Evolutionary conservation across 192 early-diverging fungal species (phyloP), one percentile per base, ranked within the genome.

Genomic region (Cladochytrium replicatum): DNA sequence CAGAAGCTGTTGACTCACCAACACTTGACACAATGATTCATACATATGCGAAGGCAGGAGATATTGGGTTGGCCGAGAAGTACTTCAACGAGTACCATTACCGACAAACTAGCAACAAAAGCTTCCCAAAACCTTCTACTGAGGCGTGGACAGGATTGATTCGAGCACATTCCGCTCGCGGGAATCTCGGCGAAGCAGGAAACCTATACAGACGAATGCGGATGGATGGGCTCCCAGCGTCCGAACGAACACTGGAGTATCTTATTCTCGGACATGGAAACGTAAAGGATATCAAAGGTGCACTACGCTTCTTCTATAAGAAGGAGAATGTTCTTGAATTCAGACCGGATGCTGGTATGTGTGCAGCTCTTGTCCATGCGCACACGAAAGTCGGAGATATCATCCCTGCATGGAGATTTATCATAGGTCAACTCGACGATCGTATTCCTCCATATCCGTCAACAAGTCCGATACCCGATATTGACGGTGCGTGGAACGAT

Each of bases 281-380:
- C 23, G 3, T 37, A 17, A 48, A 48, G 0, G 44, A 61, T 34
- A 8, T 61, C 7, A 41, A 50, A 0, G 52, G 52, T 24, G 58
- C 58, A 17, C 4, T 21, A 3, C 32, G 38, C 6, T 55, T 49
- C 52, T 49, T 61, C 15, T 49, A 61, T 39, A 61, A 61, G 43
- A 61, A 61, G 48, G 58, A 61, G 24, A 24, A 40, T 8, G 52
- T 61, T 6, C 19, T 22, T 21, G 52, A 46, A 13, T 61, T 61
- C 22, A 11, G 9, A 29, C 28, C 27, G 7, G 41, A 45, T n/a
- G 7, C 24, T 15, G 3, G 22, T 22, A 61, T 61, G 58, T 47
- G 39, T 8, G 44, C 27, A 6, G 58, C 58, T 7, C 15, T 61
- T n/a, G 39, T 61, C 4, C 44, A 56, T 0, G 52, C 58, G 1